Base-by-base conservation (phyloP, 2,329 filamentous ascomycete species). In the Botryotinia calthae region DNA sequence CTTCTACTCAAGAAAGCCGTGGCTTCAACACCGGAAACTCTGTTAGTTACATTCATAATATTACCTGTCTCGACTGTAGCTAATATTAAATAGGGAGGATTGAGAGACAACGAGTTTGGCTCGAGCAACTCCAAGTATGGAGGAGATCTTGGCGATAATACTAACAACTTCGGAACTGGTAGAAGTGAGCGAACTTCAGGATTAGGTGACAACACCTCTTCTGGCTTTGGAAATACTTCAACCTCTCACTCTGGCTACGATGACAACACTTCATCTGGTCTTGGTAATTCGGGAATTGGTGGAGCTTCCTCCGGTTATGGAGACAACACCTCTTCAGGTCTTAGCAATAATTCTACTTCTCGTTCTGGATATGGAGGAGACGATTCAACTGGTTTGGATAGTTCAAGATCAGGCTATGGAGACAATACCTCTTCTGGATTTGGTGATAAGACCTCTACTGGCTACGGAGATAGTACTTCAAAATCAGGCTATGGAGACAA, bases 11-110 rank as follows among this genome's bases (percentile, higher is more conserved):
- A 63, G 31, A 72, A 46, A 70, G 20, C 56, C 71, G 71, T 40
- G 71, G 71, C 16, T 31, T 70, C 44, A 72, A 69, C 18, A 72
- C 63, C 28, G 70, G 63, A 37, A 79, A 79, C 75, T 70, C 73
- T 58, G 79, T 80, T 77, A 76, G 79, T 72, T 40, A n/a, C 28
- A 62, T 48, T 44, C 37, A n/a, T 10, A 46, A n/a, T 10, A 46
- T 1, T 18, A 12, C 8, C 25, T 20, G 4, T 63, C 20, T 37
- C 16, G 10, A 71, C 59, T 37, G 40, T 40, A 31, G 67, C 78
- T 56, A 63, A 68, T 59, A 77, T 80, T 75, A 76, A 72, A 68
- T 80, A 76, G 70, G 79, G 65, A 56, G 65, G 76, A n/a, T 78
- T 76, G 28, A 66, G 69, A 72, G 73, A 74, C 56, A 73, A 54